Conservation (phyloP, 805 yeast species). For the Pichia californica region DNA sequence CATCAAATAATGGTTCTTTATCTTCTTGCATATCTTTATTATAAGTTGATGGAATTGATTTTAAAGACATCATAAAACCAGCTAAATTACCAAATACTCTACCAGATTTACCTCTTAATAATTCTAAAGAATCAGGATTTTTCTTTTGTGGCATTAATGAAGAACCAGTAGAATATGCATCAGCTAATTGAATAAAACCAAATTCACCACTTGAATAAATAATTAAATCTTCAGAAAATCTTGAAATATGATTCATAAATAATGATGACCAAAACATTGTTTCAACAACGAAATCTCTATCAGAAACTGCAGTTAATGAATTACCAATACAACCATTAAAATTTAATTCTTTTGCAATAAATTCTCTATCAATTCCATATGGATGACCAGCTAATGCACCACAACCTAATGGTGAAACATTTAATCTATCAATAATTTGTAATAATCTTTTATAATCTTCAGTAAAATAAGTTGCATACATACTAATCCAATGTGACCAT, state of each 20-base stretch:
- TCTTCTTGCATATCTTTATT: conserved; percentile 99
- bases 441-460: conserved; percentile 82
- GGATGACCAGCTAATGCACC: conserved; percentile 99
- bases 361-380: conserved; percentile 96
- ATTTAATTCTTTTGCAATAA: conserved; percentile 70
- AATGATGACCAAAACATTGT: conserved; percentile 91
- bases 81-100: conserved; percentile 92
- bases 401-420: conserved; percentile 87
- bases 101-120: conserved; percentile 94
- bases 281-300: conserved; percentile 96
- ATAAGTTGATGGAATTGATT: conserved; percentile 96
- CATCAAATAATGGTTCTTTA: conserved; percentile 96
- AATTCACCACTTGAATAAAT: conserved; percentile 97
- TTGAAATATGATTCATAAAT: conserved; percentile 91
- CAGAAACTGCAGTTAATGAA: conserved; percentile 94
- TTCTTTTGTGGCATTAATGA: conserved; percentile 99
- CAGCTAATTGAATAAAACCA: conserved; percentile 88
- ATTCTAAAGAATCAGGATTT: conserved; percentile 93
- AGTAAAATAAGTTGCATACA: conserved; percentile 90
- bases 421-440: conserved; percentile 76
- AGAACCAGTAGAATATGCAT: conserved; percentile 97
- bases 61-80: conserved; percentile 93
- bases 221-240: conserved; percentile 91
- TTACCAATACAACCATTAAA: conserved; percentile 88
- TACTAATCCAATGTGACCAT: conserved; percentile 96